phyloP scores from a whole-genome alignment of 768 basidiomycete species.

The Crassisporium funariophilum region DNA sequence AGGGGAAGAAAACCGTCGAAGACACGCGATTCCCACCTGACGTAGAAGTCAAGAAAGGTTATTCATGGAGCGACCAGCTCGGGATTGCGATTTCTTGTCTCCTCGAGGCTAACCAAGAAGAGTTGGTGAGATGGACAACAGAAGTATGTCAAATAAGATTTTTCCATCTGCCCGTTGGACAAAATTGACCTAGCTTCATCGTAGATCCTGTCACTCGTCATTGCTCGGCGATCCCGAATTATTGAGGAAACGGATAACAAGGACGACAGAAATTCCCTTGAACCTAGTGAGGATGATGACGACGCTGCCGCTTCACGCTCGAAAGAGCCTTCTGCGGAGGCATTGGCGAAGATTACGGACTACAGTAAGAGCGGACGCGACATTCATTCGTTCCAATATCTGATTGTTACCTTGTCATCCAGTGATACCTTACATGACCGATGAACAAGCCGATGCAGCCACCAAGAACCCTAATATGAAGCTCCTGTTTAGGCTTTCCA shows the following conservation, averaged over 20 bases:
- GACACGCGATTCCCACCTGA: slow-evolving; percentile 61
- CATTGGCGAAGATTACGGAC: slow-evolving; percentile 68
- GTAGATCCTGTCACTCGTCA: slow-evolving; percentile 65
- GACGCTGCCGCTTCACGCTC: slow-evolving; percentile 25
- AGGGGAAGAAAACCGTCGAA: slow-evolving; percentile 37
- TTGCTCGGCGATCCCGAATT: slow-evolving; percentile 58
- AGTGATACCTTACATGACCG: slow-evolving; percentile 78
- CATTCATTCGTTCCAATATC: background rate
- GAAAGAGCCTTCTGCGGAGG: slow-evolving; percentile 65
- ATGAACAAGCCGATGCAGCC: slow-evolving; percentile 76
- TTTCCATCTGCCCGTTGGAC: too few species aligned
- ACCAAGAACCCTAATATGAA: slow-evolving; percentile 80
- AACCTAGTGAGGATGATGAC: slow-evolving; percentile 38
- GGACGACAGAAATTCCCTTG: slow-evolving; percentile 32
- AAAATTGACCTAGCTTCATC: background rate
- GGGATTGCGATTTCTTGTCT: slow-evolving; percentile 82
- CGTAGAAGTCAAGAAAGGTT: slow-evolving; percentile 82
- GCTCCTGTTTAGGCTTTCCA: slow-evolving; percentile 78
- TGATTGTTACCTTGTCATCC: slow-evolving; percentile 8
- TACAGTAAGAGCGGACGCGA: slow-evolving; percentile 56
- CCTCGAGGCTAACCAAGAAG: slow-evolving; percentile 61
- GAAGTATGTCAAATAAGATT: too few species aligned
- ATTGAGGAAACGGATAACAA: slow-evolving; percentile 61
- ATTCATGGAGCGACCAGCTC: slow-evolving; percentile 87
- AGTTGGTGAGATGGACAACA: slow-evolving; percentile 78